Base-by-base conservation (phyloP, 306 rosid species). In the Casuarina cunninghamiana region DNA sequence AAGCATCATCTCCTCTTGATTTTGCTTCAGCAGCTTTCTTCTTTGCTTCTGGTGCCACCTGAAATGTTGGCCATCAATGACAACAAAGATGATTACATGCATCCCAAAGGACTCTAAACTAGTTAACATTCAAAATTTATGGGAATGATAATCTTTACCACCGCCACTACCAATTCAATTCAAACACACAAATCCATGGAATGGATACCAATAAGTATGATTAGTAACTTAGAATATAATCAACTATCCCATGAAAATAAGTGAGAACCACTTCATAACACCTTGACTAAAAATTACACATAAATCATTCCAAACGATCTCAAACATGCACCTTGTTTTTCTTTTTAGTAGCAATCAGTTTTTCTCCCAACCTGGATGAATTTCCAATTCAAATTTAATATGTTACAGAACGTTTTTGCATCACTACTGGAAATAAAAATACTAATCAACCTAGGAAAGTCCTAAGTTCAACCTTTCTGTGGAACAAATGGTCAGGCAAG, bases 11-110 rank as follows among this genome's bases (percentile, higher is more conserved):
- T 61, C 93, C 99, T 88, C 98, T 90, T 41, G 89, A 77, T 89
- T 96, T 96, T 81, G 97, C 96, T 83, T 93, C 98, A 44, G 93
- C 93, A 69, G 98, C 98, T 85, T 88, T 87, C 87, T 84, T 88
- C 84, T 91, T 91, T 58, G 89, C 90, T 83, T 93, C 98, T 67
- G 93, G 91, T 35, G 92, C 3, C 76, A 93, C 97, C 99, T 96
- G 72, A 65, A 75, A 79, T 68, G 49, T 73, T 11, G 75, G 75
- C 84, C 73, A 53, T 62, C 74, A 69, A 79, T 60, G 53, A 57
- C 44, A 44, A 44, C 21, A 77, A 45, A 15, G 39, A 21, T 21
- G 51, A 60, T 13, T 39, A 35, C 37, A 63, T 10, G 43, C 53
- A 57, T 37, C 21, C 72, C 8, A 69, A 38, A 10, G 32, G 41